Base-by-base conservation (phyloP, 192 early-diverging fungal genomes). In the Gamsiella multidivaricata region DNA sequence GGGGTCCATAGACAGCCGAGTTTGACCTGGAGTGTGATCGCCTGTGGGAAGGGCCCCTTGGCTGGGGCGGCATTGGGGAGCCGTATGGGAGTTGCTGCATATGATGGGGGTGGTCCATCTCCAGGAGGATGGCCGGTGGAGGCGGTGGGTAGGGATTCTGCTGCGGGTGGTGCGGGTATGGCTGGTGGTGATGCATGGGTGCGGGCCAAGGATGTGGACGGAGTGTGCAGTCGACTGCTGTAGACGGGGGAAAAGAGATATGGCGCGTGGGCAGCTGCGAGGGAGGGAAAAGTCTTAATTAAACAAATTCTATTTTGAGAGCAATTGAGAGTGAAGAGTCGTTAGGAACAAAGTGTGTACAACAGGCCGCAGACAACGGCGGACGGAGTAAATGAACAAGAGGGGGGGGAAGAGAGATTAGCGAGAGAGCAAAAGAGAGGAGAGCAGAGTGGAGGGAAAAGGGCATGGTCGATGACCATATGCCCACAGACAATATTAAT, bases 21-120 rank as follows among this genome's bases (percentile, higher is more conserved):
- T 31, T 64, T 51, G 70, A 73, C 14, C 70, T 42, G 8, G 70
- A 73, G 49, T 73, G 70, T 14, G 70, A 50, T 4, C 70, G 61
- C 10, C 15, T 43, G 26, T 71, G 69, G 23, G 52, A 55, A 5
- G 65, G 45, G 4, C 9, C 61, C 39, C 49, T 34, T 53, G 59
- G 20, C 25, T 47, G 43, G 17, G 51, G 59, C 15, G 57, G 23
- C n/a, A n/a, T n/a, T n/a, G 58, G 45, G n/a, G 50, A 37, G 33
- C 37, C 34, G n/a, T 37, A 49, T n/a, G 37, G 54, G 42, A 36
- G 54, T 42, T 33, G 54, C 8, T 72, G 33, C 11, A 23, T 33
- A 29, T 55, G 47, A 39, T 53, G 54, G 10, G 54, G 45, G 14
- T 72, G 45, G 14, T 72, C 60, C 54, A 73, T 64, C 10, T 51